These are phyloP conservation scores for Excoecaria agallocha DNA, from an alignment of 345 rosid genomes.

Conservation along the genomic window DNA sequence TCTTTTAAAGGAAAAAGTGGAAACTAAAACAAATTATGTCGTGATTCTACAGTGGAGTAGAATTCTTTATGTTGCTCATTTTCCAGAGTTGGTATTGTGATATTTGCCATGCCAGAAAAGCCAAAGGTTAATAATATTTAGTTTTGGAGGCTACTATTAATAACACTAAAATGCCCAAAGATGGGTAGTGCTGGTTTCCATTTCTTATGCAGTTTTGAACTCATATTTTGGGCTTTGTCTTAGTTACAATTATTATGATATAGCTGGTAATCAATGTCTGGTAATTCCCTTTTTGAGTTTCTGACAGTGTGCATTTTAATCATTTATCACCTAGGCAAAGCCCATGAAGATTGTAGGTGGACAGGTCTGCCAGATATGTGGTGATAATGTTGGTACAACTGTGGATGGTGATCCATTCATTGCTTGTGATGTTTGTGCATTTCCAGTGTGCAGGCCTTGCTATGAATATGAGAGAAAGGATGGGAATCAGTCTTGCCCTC, in stretches of 20 bases:
- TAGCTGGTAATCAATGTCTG: neutral
- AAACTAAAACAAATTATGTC: neutral
- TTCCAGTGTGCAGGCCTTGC: constrained; percentile 92
- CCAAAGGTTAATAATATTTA: neutral
- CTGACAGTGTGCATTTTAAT: constrained; percentile 22
- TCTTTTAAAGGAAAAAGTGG: neutral
- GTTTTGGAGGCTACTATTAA: neutral
- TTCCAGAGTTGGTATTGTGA: neutral
- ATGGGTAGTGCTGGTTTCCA: neutral
- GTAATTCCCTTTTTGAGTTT: neutral
- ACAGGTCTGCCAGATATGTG: constrained; percentile 78
- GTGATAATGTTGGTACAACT: constrained; percentile 68
- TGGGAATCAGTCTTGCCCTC: constrained; percentile 92
- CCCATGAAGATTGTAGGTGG: constrained; percentile 58
- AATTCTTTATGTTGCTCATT: neutral
- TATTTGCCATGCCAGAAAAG: neutral
- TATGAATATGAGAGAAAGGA: constrained; percentile 93
- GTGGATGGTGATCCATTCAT: constrained; percentile 66
- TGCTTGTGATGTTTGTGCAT: constrained; percentile 79
- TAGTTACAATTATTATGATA: neutral
- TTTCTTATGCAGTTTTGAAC: neutral
- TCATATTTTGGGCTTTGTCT: neutral
- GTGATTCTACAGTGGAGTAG: neutral
- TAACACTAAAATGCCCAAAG: neutral
- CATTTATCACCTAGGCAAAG: constrained; percentile 49